Conservation (phyloP, 805 yeast species). For the Brettanomyces anomalus region DNA sequence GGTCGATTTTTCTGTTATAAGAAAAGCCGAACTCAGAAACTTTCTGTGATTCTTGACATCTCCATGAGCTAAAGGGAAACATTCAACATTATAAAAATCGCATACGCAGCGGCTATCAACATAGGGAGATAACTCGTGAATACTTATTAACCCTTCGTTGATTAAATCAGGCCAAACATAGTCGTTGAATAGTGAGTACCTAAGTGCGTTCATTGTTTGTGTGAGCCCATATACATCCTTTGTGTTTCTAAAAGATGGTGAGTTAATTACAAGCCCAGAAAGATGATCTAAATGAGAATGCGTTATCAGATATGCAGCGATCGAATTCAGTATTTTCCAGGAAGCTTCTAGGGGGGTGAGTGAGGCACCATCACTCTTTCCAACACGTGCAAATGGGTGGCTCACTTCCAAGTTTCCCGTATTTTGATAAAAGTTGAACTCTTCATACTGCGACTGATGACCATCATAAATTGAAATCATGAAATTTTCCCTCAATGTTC, state of each 20-base stretch:
- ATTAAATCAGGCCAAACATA: slow-evolving; percentile 71
- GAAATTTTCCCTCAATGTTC: neutral
- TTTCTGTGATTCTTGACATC: neutral
- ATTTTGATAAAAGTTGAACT: slow-evolving; percentile 1
- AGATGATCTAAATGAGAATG: slow-evolving; percentile 87
- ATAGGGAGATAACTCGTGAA: slow-evolving; percentile 15
- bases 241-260: slow-evolving; percentile 39
- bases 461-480: neutral
- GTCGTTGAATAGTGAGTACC: slow-evolving; percentile 59
- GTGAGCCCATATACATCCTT: slow-evolving; percentile 46
- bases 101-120: slow-evolving; percentile 11
- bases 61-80: slow-evolving; percentile 35
- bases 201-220: slow-evolving; percentile 43
- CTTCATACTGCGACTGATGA: neutral
- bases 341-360: slow-evolving; percentile 1
- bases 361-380: too few species aligned
- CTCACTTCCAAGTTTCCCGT: neutral
- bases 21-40: slow-evolving; percentile 50
- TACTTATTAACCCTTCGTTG: slow-evolving; percentile 15
- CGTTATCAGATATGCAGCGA: slow-evolving; percentile 48
- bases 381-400: neutral
- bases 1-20: slow-evolving; percentile 29
- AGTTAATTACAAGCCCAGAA: slow-evolving; percentile 56
- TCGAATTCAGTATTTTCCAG: slow-evolving; percentile 23
- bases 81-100: slow-evolving; percentile 29